These are phyloP conservation scores for Raffaelea albimanens DNA, from an alignment of 2,329 filamentous ascomycete species.

Conservation along the genomic window DNA sequence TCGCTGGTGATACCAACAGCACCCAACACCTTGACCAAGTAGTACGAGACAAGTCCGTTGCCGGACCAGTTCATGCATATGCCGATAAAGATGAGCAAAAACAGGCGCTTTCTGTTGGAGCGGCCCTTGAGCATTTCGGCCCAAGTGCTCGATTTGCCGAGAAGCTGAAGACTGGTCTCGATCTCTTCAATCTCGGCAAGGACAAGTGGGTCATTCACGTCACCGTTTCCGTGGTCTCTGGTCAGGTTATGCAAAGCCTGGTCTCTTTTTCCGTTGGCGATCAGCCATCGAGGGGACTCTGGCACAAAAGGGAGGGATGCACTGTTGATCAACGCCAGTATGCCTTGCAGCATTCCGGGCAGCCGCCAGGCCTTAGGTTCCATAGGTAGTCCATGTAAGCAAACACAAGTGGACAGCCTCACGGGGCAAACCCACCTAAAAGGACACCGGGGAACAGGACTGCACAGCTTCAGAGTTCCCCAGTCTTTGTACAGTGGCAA, in stretches of 20 bases:
- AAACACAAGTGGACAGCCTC: not conserved
- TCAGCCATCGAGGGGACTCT: not conserved
- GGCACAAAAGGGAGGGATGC: not conserved
- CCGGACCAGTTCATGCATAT: conserved; percentile 17
- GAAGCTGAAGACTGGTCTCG: conserved; percentile 25
- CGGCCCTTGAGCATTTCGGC: conserved; percentile 24
- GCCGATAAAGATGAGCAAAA: conserved; percentile 23
- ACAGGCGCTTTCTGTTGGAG: conserved; percentile 7
- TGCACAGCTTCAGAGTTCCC: not conserved
- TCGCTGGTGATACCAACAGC: conserved; percentile 11
- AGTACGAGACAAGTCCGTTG: conserved; percentile 10
- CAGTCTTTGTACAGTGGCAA: not conserved
- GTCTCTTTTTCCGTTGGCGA: not conserved
- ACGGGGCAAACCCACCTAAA: not conserved
- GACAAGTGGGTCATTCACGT: conserved; percentile 29
- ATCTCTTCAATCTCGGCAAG: conserved; percentile 38
- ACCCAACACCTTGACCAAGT: conserved; percentile 10
- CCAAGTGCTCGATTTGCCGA: conserved; percentile 20
- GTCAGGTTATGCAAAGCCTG: not conserved
- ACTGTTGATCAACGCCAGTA: not conserved
- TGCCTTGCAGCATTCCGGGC: not conserved
- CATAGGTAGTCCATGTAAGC: not conserved
- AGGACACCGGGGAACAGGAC: not conserved
- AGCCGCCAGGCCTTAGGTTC: not conserved
- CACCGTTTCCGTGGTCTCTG: not conserved